Percentiles rank a stretch among this genome's conserved stretches.
Evolutionary conservation across 2,329 filamentous ascomycete species (phyloP).

Genomic region (Colletotrichum endophyticum): DNA sequence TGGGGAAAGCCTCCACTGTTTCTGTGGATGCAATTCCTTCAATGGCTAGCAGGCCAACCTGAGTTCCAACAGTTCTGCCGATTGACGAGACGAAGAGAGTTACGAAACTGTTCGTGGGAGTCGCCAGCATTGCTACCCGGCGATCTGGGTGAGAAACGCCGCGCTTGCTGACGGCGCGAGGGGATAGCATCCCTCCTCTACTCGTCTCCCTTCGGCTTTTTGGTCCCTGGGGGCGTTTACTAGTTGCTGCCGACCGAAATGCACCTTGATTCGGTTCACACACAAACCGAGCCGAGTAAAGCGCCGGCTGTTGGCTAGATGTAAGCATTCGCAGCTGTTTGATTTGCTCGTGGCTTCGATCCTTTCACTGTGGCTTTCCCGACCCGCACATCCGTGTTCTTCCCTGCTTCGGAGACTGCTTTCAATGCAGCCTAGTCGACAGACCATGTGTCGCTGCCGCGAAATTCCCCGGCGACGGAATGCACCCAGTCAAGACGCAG

Average conservation of each 20-base stretch:
- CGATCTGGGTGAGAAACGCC: neutral
- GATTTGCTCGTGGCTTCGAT: neutral
- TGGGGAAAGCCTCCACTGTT: neutral
- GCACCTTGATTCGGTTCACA: neutral
- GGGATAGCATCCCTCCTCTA: neutral
- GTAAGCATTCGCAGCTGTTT: neutral
- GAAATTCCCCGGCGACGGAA: neutral
- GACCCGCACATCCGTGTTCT: neutral
- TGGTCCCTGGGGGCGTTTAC: neutral
- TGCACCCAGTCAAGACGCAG: neutral
- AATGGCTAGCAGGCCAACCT: neutral
- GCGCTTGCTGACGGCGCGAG: neutral
- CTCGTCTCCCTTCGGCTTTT: neutral
- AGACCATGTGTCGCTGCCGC: neutral
- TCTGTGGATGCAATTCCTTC: neutral
- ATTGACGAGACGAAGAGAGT: neutral
- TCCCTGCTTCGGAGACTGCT: neutral
- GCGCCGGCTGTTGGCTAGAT: neutral
- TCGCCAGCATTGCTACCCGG: neutral
- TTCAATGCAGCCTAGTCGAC: neutral
- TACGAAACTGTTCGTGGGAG: neutral
- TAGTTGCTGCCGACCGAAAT: neutral
- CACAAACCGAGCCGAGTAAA: neutral
- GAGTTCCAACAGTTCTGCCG: neutral
- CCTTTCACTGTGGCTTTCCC: neutral